Evolutionary conservation across 306 rosid species (phyloP).

Genomic region (Sophora flavescens): DNA sequence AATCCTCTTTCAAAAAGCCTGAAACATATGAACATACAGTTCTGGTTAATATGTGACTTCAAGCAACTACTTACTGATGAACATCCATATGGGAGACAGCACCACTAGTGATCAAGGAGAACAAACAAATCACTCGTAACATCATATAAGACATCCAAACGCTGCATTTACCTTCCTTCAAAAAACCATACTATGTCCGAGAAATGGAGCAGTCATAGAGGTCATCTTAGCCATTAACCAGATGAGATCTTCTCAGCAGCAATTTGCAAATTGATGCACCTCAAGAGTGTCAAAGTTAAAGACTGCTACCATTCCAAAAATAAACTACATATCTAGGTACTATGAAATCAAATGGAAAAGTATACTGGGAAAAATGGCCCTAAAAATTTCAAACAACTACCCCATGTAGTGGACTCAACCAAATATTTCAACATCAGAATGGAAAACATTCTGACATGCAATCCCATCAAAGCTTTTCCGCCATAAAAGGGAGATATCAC

Average conservation of each 20-base stretch:
- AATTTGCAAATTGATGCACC: constrained; percentile 96
- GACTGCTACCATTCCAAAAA: constrained; percentile 67
- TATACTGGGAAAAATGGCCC: constrained; percentile 49
- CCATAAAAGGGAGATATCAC: constrained; percentile 81
- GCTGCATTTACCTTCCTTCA: constrained; percentile 99
- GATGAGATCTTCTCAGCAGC: constrained; percentile 99
- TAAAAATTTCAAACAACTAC: constrained; percentile 47
- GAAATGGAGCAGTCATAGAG: constrained; percentile 97
- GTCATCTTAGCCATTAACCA: constrained; percentile 98
- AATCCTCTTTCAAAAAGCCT: constrained; percentile 98
- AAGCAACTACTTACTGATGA: constrained; percentile 56
- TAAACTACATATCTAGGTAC: constrained; percentile 69
- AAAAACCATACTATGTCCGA: constrained; percentile 89
- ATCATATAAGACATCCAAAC: constrained; percentile 93
- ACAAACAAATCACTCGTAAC: constrained; percentile 91
- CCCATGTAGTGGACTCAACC: constrained; percentile 61
- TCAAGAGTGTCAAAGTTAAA: constrained; percentile 83
- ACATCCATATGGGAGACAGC: constrained; percentile 72
- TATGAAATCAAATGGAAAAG: constrained; percentile 49
- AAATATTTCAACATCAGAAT: constrained; percentile 67
- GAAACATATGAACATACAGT: constrained; percentile 53
- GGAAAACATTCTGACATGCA: constrained; percentile 64
- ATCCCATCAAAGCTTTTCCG: constrained; percentile 84
- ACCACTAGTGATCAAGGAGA: constrained; percentile 73
- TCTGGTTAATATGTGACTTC: constrained; percentile 50